Base-by-base conservation (phyloP, 768 basidiomycete species). In the Boletus speciosus region DNA sequence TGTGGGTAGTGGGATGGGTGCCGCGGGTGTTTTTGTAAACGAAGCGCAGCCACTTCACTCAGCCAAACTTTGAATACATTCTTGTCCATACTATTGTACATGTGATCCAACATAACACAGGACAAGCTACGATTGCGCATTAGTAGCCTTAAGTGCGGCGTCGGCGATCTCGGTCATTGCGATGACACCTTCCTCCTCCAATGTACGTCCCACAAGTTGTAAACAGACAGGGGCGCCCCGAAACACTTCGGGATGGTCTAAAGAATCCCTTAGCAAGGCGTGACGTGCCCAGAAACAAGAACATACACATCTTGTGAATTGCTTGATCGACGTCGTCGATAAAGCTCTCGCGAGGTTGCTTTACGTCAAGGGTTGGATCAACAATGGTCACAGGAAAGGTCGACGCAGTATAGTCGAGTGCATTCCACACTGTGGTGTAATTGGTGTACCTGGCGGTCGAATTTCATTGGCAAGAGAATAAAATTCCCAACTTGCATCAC, bases 1-100 rank as follows among this genome's bases (percentile, higher is more conserved):
- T 61, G 71, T 90, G 27, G 93, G 93, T 21, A 89, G 86, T 62
- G 93, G 93, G 16, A 93, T 94, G 93, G 92, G 90, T 6, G 88
- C 90, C 15, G 89, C 89, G 1, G 84, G 83, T 4, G 79, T 92
- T 36, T 86, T 91, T 55, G 84, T 92, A 15, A 90, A 90, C 61
- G 89, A 92, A 64, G 73, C 71, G 42, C 72, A 50, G 15, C 51
- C 61, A 15, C 46, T 47, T 25, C 53, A 47, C 40, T 37, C 54
- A 9, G 51, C 68, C 36, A 70, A 68, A 51, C 71, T 71, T 37
- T 66, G 50, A 54, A 39, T 51, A 19, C 46, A 34, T 49, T 48
- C 51, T 47, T 29, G 25, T 34, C 34, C 29, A 25, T 45, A 11
- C 8, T 49, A 49, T 44, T 16, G 2, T 45, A 46, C 54, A 27